phyloP scores from a whole-genome alignment of 2,329 filamentous ascomycete genomes.

The Alternaria arborescens region DNA sequence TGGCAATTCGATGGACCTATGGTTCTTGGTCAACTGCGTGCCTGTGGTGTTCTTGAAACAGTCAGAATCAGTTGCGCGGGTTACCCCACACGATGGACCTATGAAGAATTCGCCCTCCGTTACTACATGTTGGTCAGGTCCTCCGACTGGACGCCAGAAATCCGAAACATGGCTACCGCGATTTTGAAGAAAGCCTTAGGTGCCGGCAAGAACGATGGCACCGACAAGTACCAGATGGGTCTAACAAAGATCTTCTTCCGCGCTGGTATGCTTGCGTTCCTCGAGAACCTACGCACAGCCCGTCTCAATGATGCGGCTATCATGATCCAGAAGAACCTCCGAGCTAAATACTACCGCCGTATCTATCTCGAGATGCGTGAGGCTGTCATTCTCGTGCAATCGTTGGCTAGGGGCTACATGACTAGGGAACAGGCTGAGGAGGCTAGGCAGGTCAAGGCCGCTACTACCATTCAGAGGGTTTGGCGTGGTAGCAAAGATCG shows the following conservation, averaged over 20 bases:
- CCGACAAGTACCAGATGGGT: slow-evolving; percentile 96
- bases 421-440: slow-evolving; percentile 82
- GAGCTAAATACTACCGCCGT: slow-evolving; percentile 92
- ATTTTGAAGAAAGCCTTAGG: slow-evolving; percentile 89
- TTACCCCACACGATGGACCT: slow-evolving; percentile 98
- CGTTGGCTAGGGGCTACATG: slow-evolving; percentile 77
- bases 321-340: slow-evolving; percentile 98
- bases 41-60: slow-evolving; percentile 98
- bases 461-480: slow-evolving; percentile 91
- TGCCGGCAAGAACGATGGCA: slow-evolving; percentile 68
- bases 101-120: slow-evolving; percentile 94
- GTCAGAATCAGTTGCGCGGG: slow-evolving; percentile 97
- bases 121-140: slow-evolving; percentile 99
- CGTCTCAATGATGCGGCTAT: slow-evolving; percentile 92
- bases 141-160: slow-evolving; percentile 88
- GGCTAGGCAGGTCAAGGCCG: slow-evolving; percentile 82
- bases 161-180: slow-evolving; percentile 90
- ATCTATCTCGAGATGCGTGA: slow-evolving; percentile 87
- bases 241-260: slow-evolving; percentile 99
- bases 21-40: slow-evolving; percentile 95
- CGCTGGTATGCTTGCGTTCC: slow-evolving; percentile 96
- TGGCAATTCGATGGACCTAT: slow-evolving; percentile 99
- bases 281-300: slow-evolving; percentile 91
- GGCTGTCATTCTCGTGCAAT: slow-evolving; percentile 81
- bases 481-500: slow-evolving; percentile 94